These are phyloP conservation scores for Cornus suecica DNA, from an alignment of 148 eudicot species.

Conservation along the genomic window DNA sequence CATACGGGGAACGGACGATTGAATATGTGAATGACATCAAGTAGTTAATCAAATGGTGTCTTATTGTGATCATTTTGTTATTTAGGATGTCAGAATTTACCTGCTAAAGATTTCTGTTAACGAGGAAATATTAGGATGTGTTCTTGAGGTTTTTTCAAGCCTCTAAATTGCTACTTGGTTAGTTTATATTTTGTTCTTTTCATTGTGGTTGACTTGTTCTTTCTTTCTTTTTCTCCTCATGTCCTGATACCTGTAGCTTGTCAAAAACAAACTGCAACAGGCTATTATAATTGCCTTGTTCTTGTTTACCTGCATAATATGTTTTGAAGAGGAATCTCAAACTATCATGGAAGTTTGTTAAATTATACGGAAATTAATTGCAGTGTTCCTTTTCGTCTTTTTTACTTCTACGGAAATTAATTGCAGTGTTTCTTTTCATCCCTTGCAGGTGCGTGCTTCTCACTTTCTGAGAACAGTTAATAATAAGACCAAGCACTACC, in stretches of 20 bases:
- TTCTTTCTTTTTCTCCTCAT: no score
- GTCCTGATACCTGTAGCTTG: neutral
- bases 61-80: neutral
- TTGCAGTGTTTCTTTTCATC: neutral
- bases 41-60: neutral
- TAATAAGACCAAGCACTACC: neutral
- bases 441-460: conserved; percentile 3
- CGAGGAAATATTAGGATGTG: neutral
- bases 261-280: no score
- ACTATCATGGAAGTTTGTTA: no score
- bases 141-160: neutral
- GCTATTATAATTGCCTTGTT: neutral
- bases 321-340: neutral
- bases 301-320: neutral
- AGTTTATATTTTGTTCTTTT: neutral
- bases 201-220: neutral
- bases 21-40: no score
- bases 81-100: neutral
- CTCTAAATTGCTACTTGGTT: neutral
- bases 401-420: neutral
- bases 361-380: neutral
- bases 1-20: no score
- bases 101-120: neutral
- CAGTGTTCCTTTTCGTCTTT: no score
- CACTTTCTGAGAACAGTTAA: neutral